Evolutionary conservation across 768 basidiomycete genomes (phyloP).

Genomic region (Trametopsis cervina): DNA sequence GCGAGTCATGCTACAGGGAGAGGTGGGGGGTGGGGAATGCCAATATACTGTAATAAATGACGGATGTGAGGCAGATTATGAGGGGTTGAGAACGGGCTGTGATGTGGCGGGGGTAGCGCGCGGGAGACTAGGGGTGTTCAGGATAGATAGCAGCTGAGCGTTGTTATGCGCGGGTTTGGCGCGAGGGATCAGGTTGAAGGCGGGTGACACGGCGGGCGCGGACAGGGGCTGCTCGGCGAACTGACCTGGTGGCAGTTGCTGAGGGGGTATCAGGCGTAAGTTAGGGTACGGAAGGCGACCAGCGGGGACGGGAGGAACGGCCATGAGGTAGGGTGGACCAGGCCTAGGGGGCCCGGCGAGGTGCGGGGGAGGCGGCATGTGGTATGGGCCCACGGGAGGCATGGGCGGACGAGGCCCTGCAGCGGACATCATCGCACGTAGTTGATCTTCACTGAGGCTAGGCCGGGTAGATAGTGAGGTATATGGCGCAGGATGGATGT

Average conservation of each 20-base stretch:
- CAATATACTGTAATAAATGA: background rate
- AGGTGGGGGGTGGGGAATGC: too few species aligned
- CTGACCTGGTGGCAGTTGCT: slow-evolving; percentile 6
- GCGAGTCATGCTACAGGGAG: slow-evolving; percentile 6
- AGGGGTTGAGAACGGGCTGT: background rate
- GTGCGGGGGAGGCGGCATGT: background rate
- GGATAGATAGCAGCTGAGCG: slow-evolving; percentile 23
- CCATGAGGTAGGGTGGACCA: background rate
- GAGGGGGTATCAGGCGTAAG: slow-evolving; percentile 7
- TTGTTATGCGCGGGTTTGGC: slow-evolving; percentile 16
- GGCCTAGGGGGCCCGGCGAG: background rate
- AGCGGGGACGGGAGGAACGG: slow-evolving; percentile 1
- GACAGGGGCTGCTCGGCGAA: slow-evolving; percentile 10
- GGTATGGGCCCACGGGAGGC: slow-evolving; percentile 6
- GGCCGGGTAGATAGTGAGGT: slow-evolving; percentile 24
- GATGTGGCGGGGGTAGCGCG: slow-evolving; percentile 11
- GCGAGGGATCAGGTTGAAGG: slow-evolving; percentile 7
- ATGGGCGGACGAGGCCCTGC: slow-evolving; percentile 25
- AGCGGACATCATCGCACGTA: slow-evolving; percentile 33
- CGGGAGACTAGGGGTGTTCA: slow-evolving; percentile 20
- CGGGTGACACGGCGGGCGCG: slow-evolving; percentile 7
- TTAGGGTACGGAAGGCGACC: background rate
- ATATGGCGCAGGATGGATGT: slow-evolving; percentile 20
- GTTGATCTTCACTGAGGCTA: slow-evolving; percentile 47
- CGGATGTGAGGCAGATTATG: background rate